A percentile compares a stretch with the other conserved stretches of the same genome.
Conservation (phyloP, 2,329 filamentous ascomycete species). For the Verticillium dahliae region DNA sequence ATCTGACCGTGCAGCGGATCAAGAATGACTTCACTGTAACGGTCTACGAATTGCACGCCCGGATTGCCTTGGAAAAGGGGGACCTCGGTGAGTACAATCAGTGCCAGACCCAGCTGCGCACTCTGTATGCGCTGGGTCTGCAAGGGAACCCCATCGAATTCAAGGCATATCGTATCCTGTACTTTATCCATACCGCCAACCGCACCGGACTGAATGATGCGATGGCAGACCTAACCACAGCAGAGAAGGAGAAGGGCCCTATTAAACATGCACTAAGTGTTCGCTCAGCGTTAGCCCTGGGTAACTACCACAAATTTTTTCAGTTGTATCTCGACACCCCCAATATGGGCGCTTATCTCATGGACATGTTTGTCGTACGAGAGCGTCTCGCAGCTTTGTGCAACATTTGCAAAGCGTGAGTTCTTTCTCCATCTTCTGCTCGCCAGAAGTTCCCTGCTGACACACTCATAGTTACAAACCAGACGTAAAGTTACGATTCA, state of each 20-base stretch:
- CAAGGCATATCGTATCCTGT: conserved; percentile 98
- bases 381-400: conserved; percentile 87
- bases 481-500: conserved; percentile 79
- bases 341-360: conserved; percentile 95
- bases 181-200: conserved; percentile 99
- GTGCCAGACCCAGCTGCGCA: conserved; percentile 96
- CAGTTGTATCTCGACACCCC: conserved; percentile 89
- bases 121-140: conserved; percentile 79
- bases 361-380: conserved; percentile 97
- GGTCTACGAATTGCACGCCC: conserved; percentile 95
- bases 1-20: conserved; percentile 95
- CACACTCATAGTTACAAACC: conserved; percentile 70
- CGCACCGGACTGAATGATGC: conserved; percentile 97
- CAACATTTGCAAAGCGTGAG: conserved; percentile 92
- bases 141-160: conserved; percentile 92
- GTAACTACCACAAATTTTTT: conserved; percentile 98
- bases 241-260: conserved; percentile 81
- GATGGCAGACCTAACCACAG: conserved; percentile 94
- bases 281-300: conserved; percentile 82
- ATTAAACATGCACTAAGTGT: conserved; percentile 90
- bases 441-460: conserved; percentile 33
- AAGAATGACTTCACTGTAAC: conserved; percentile 93
- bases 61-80: conserved; percentile 95
- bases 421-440: conserved; percentile 17
- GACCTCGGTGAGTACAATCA: conserved; percentile 99